Conservation (phyloP, 2,329 filamentous ascomycete genomes). For the Didymella segeticola region DNA sequence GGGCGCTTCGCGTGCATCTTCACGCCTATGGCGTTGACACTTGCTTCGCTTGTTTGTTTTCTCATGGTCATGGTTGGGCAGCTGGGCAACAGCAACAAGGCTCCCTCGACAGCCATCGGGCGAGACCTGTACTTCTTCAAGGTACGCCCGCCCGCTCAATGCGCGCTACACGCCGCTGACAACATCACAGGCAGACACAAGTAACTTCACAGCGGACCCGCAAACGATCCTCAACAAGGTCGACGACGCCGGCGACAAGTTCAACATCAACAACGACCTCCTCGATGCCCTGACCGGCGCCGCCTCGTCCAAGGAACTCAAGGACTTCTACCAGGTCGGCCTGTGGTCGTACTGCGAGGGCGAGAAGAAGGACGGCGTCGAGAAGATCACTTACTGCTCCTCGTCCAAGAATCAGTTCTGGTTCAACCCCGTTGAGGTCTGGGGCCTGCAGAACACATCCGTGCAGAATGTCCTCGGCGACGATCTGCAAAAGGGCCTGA, state of each 20-base stretch:
- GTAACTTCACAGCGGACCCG: slow-evolving; percentile 62
- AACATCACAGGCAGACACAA: slow-evolving; percentile 41
- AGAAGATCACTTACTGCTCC: slow-evolving; percentile 68
- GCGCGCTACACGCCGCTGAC: slow-evolving; percentile 19
- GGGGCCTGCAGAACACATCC: slow-evolving; percentile 64
- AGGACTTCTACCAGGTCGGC: slow-evolving; percentile 79
- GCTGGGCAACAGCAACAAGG: slow-evolving; percentile 53
- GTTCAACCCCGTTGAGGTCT: slow-evolving; percentile 71
- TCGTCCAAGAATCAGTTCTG: slow-evolving; percentile 78
- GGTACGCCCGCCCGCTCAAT: slow-evolving; percentile 62
- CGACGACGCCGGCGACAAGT: slow-evolving; percentile 33
- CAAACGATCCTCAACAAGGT: slow-evolving; percentile 44
- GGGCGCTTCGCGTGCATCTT: slow-evolving; percentile 87
- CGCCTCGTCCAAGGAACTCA: slow-evolving; percentile 58
- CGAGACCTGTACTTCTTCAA: slow-evolving; percentile 63
- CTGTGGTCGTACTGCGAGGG: slow-evolving; percentile 88
- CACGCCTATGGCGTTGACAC: slow-evolving; percentile 81
- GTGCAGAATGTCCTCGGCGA: slow-evolving; percentile 65
- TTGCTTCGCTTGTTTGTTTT: slow-evolving; percentile 76
- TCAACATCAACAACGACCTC: slow-evolving; percentile 48
- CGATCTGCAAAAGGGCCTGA: slow-evolving; percentile 70
- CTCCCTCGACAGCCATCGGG: slow-evolving; percentile 51
- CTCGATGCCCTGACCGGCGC: slow-evolving; percentile 49
- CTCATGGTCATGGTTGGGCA: slow-evolving; percentile 65
- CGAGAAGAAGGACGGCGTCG: slow-evolving; percentile 59